phyloP scores from a whole-genome alignment of 176 grass and related monocot species.

The Olyra latifolia region DNA sequence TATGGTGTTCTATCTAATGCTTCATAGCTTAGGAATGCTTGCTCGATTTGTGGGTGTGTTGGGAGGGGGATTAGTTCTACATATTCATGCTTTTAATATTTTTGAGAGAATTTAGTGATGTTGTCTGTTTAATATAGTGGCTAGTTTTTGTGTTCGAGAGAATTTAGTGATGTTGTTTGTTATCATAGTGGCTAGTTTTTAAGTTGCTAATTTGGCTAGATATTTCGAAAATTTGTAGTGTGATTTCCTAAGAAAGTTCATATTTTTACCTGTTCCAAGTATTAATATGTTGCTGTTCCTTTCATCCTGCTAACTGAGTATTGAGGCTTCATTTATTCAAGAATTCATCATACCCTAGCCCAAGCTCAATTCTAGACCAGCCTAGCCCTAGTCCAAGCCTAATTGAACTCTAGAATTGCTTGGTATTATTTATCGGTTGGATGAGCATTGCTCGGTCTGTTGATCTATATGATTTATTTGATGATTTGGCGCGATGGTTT shows the following conservation, averaged over 20 bases:
- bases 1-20: not conserved
- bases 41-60: not conserved
- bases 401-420: not conserved
- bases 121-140: not conserved
- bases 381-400: not conserved
- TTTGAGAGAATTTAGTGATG: constrained; percentile 2
- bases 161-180: not conserved
- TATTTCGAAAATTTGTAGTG: not conserved
- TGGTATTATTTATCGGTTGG: not conserved
- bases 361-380: not conserved
- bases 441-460: not conserved
- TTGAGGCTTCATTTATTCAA: not conserved
- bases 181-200: not conserved
- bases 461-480: not conserved
- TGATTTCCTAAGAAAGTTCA: not conserved
- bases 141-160: not conserved
- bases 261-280: not conserved
- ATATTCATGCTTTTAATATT: not conserved
- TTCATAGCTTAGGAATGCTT: not conserved
- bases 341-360: not conserved
- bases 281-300: not conserved
- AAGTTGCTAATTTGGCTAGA: not conserved
- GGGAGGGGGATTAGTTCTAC: not conserved
- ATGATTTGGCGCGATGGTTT: not conserved
- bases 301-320: not conserved